Base-by-base conservation (phyloP, 495 filamentous ascomycete species). In the Cladorrhinum samala region DNA sequence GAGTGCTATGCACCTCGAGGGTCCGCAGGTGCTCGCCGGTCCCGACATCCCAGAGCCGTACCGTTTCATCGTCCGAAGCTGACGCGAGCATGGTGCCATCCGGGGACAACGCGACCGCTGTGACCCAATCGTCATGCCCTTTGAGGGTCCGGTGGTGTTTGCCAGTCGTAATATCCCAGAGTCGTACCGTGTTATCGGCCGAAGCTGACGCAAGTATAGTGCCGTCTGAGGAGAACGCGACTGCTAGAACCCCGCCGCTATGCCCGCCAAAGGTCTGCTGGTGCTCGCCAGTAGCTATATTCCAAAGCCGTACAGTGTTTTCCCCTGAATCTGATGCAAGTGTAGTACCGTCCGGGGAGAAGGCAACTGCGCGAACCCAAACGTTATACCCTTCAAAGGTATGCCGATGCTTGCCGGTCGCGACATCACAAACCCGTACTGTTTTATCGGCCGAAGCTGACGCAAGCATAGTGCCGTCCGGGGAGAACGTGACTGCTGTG, bases 141-240 rank as follows among this genome's bases (percentile, higher is more conserved):
- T 40, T 17, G 18, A 40, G 1, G 38, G 38, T 40, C 38, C 18
- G 38, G 14, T n/a, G 38, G 18, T 17, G 18, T 17, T 13, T 17
- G 38, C 9, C 23, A 14, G 27, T 6, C 11, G 49, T 27, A 9
- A 17, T 18, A 39, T 50, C 47, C 49, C 49, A 52, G 38, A 52
- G 19, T 37, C 19, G 41, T 13, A 53, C 27, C 39, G 50, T 53
- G 1, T 36, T 33, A 11, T 33, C 27, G 11, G 5, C 27, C 5
- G 27, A 33, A 11, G 6, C 40, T 13, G 49, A 52, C 38, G 25
- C 49, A 0, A 48, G 11, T 17, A 11, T 53, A 50, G 53, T 57
- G 36, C 61, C 54, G 52, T 75, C 58, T 5, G 55, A 62, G 11
- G 70, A 73, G 61, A 71, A 76, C n/a, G 61, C 63, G 5, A 72